phyloP scores from a whole-genome alignment of 1,284 basidiomycete species.

The Pholiota adiposa region DNA sequence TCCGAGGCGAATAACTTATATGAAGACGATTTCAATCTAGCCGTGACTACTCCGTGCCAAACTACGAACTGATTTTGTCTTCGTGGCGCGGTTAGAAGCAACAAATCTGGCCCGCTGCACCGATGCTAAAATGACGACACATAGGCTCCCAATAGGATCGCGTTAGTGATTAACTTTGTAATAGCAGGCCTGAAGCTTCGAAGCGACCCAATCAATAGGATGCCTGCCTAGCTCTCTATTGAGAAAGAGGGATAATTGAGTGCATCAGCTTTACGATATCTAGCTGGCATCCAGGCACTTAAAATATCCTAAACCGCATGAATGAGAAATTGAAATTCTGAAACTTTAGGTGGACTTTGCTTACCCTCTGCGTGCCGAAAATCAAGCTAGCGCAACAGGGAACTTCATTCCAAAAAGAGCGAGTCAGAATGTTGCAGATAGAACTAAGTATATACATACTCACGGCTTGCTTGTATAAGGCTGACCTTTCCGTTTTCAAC shows the following conservation, averaged over 20 bases:
- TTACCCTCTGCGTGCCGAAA: slow-evolving; percentile 11
- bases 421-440: neutral
- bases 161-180: too few relatives aligned
- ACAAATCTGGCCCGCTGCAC: too few relatives aligned
- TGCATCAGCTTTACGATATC: neutral
- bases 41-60: too few relatives aligned
- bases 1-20: too few relatives aligned
- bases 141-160: too few relatives aligned
- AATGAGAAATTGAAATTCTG: neutral
- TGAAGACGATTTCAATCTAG: too few relatives aligned
- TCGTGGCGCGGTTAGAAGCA: too few relatives aligned
- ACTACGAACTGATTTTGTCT: too few relatives aligned
- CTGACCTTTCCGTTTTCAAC: slow-evolving; percentile 4
- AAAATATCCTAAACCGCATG: slow-evolving; percentile 6
- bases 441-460: neutral
- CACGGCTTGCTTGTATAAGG: slow-evolving; percentile 6
- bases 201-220: neutral
- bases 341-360: neutral
- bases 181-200: too few relatives aligned
- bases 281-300: neutral
- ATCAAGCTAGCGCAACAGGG: slow-evolving; percentile 9
- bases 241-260: neutral
- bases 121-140: too few relatives aligned
- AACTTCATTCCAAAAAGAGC: neutral
- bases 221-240: neutral